A percentile compares a stretch with the other conserved stretches of the same genome.
phyloP scores from a whole-genome alignment of 495 filamentous ascomycete genomes.

The Letharia lupina region DNA sequence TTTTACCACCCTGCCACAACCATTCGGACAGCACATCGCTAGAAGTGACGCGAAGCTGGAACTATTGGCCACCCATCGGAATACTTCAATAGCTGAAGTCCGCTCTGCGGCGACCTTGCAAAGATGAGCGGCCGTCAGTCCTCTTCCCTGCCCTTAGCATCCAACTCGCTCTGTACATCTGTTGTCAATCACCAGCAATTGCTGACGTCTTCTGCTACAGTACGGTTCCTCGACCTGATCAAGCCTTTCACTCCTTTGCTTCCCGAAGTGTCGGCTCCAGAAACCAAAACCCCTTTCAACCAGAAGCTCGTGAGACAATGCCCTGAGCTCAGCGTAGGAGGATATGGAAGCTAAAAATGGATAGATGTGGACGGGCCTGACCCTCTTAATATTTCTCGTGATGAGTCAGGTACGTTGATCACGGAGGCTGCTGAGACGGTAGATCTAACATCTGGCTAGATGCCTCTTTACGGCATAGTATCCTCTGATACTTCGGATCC shows the following conservation, averaged over 20 bases:
- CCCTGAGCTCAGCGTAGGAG: not conserved
- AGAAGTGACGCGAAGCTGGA: not conserved
- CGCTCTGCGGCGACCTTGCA: conserved; percentile 30
- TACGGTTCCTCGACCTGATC: conserved; percentile 98
- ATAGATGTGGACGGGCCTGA: conserved; percentile 86
- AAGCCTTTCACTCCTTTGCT: conserved; percentile 99
- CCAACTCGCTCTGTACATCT: not conserved
- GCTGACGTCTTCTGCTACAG: conserved; percentile 39
- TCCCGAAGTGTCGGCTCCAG: conserved; percentile 95
- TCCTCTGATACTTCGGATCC: conserved; percentile 96
- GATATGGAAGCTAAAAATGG: not conserved
- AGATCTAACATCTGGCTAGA: conserved; percentile 46
- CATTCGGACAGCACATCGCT: not conserved
- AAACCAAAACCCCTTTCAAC: conserved; percentile 95
- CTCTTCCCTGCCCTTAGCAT: conserved; percentile 3
- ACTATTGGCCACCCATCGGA: not conserved
- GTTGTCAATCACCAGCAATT: not conserved
- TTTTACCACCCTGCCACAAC: not conserved
- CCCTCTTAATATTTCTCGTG: conserved; percentile 77
- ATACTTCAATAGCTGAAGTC: conserved; percentile 21
- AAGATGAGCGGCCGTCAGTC: conserved; percentile 53
- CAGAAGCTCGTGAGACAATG: conserved; percentile 58
- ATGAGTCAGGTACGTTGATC: conserved; percentile 45
- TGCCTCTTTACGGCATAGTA: conserved; percentile 94
- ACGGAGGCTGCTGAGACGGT: not conserved